A percentile compares a stretch with the other conserved stretches of the same genome.
These are phyloP conservation scores for Mallotus repandus DNA, from an alignment of 441 rosid genomes.

Conservation along the genomic window DNA sequence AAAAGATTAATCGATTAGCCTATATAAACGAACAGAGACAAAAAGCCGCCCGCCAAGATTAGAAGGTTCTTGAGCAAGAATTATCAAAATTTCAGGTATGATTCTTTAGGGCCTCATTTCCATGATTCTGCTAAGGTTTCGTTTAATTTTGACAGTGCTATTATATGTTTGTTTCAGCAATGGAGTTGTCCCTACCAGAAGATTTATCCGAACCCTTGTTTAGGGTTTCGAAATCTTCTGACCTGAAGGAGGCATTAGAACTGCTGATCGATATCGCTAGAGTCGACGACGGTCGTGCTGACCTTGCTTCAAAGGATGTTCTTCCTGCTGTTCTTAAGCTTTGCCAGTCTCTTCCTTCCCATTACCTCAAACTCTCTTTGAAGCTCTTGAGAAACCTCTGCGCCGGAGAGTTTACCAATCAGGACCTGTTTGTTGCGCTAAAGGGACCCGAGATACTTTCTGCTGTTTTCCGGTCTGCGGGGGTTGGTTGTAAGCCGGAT, in stretches of 20 bases:
- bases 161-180: not conserved
- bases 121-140: not conserved
- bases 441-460: constrained; percentile 44
- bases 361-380: constrained; percentile 39
- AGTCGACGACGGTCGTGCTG: constrained; percentile 47
- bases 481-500: constrained; percentile 31
- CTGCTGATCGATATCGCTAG: constrained; percentile 45
- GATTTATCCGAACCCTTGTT: constrained; percentile 43
- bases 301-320: constrained; percentile 56
- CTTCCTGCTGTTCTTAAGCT: constrained; percentile 47
- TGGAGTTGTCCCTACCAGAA: constrained; percentile 19
- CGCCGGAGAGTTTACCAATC: constrained; percentile 69
- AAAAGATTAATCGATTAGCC: too few species aligned
- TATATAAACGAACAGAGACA: too few species aligned
- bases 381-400: constrained; percentile 73
- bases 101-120: not conserved
- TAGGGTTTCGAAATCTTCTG: constrained; percentile 37
- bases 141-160: not conserved
- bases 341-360: constrained; percentile 32
- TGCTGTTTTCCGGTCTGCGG: constrained; percentile 29
- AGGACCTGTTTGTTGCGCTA: constrained; percentile 46
- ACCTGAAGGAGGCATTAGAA: constrained; percentile 44
- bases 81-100: not conserved
- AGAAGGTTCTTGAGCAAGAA: too few species aligned
- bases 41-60: too few species aligned